Percentiles rank a stretch among this genome's conserved stretches.
These are phyloP conservation scores for Neofusicoccum sp. DNA, from an alignment of 2,329 filamentous ascomycete species.

Conservation along the genomic window DNA sequence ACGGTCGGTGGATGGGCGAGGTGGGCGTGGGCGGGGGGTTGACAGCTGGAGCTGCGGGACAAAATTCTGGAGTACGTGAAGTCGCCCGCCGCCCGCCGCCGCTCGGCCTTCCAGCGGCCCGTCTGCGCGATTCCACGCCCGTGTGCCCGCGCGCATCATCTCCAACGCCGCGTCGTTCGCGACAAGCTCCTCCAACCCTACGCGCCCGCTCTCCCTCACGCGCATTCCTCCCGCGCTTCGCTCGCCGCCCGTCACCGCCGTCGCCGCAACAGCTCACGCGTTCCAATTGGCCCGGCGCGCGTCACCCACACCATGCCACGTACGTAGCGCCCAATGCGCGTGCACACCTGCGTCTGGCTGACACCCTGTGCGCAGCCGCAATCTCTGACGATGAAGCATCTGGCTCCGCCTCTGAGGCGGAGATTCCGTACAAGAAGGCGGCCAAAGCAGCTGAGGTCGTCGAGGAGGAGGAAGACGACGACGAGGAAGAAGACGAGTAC, in stretches of 20 bases:
- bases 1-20: neutral
- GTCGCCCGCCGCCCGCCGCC: neutral
- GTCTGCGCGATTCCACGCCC: conserved; percentile 9
- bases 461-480: conserved; percentile 27
- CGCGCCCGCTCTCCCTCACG: neutral
- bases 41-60: conserved; percentile 15
- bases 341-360: neutral
- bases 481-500: conserved; percentile 50
- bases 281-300: neutral
- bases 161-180: conserved; percentile 10
- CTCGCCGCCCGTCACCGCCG: neutral
- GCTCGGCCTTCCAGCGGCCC: conserved; percentile 7
- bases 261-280: neutral
- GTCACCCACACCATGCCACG: conserved; percentile 29
- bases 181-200: neutral
- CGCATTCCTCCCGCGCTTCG: too few species aligned
- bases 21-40: conserved; percentile 2
- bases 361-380: conserved; percentile 33
- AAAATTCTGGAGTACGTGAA: conserved; percentile 22
- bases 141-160: neutral
- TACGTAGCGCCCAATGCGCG: conserved; percentile 23
- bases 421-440: conserved; percentile 32
- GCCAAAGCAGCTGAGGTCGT: conserved; percentile 25
- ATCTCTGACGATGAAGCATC: conserved; percentile 42
- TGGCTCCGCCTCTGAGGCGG: conserved; percentile 33